Evolutionary conservation across 495 filamentous ascomycete genomes (phyloP).

Genomic region (Chaetomium fimeti): DNA sequence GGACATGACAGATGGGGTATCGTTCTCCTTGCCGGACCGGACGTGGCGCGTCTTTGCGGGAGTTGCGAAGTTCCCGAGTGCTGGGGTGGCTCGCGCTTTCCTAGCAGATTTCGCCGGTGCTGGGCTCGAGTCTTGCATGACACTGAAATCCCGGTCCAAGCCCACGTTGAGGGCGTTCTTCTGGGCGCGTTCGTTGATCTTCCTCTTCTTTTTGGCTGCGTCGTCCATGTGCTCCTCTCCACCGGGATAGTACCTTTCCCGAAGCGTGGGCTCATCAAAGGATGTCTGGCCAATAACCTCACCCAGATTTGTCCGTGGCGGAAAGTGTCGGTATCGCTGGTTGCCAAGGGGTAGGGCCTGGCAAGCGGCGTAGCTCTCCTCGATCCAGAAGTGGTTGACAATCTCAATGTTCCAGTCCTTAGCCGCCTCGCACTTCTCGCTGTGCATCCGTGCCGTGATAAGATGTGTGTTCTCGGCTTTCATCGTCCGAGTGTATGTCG

Average conservation of each 20-base stretch:
- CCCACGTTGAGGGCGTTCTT: constrained; percentile 38
- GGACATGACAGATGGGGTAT: constrained; percentile 65
- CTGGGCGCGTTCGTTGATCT: constrained; percentile 39
- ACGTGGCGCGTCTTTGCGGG: constrained; percentile 46
- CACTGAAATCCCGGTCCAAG: constrained; percentile 35
- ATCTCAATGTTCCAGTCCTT: constrained; percentile 88
- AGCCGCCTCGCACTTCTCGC: constrained; percentile 89
- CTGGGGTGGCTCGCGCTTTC: constrained; percentile 19
- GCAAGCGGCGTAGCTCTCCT: constrained; percentile 93
- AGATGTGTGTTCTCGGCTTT: constrained; percentile 93
- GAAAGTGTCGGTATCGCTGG: constrained; percentile 76
- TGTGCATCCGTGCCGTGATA: constrained; percentile 80
- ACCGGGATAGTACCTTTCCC: constrained; percentile 43
- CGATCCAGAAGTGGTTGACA: constrained; percentile 94
- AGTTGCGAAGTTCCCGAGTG: constrained; percentile 35
- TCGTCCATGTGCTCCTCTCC: constrained; percentile 34
- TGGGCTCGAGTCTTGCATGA: constrained; percentile 31
- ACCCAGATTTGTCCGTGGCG: constrained; percentile 81
- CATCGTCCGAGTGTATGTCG: constrained; percentile 86
- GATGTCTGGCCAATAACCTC: constrained; percentile 87
- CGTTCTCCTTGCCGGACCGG: constrained; percentile 72
- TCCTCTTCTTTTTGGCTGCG: constrained; percentile 43
- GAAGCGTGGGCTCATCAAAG: constrained; percentile 41
- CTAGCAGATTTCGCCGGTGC: constrained; percentile 14
- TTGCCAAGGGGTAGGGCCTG: constrained; percentile 64